Percentiles rank a stretch among this genome's conserved stretches.
Evolutionary conservation across 108 stramenopile genomes (phyloP).

Genomic region (Cyclotella atomus): DNA sequence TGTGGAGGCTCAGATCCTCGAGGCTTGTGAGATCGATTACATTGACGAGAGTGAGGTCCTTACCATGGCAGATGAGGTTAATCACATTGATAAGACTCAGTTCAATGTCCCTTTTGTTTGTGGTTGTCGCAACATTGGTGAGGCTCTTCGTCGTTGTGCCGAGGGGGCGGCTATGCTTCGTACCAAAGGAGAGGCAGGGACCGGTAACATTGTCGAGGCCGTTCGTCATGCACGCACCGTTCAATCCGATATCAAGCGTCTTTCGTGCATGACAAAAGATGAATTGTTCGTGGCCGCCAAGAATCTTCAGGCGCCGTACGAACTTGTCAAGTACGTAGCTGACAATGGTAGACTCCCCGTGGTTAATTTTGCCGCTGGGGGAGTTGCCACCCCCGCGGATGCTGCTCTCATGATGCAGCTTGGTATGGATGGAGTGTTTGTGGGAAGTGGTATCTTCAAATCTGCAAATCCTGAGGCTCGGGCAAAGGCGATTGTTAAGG

Average conservation of each 20-base stretch:
- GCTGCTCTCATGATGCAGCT: conserved; percentile 99
- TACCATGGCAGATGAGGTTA: conserved; percentile 99
- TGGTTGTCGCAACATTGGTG: conserved; percentile 98
- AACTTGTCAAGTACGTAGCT: conserved; percentile 91
- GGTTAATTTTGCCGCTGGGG: conserved; percentile 99
- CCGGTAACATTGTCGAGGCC: conserved; percentile 99
- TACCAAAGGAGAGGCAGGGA: conserved; percentile 99
- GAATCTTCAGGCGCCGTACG: conserved; percentile 93
- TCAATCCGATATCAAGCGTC: conserved; percentile 82
- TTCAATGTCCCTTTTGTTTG: conserved; percentile 99
- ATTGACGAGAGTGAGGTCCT: conserved; percentile 99
- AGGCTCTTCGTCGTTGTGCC: conserved; percentile 95
- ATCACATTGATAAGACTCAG: conserved; percentile 98
- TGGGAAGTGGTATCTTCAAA: conserved; percentile 99
- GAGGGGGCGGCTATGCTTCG: conserved; percentile 99
- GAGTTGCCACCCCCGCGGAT: conserved; percentile 99
- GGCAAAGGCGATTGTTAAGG: conserved; percentile 96
- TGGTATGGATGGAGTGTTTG: conserved; percentile 99
- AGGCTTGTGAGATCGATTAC: conserved; percentile 98
- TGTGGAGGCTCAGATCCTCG: conserved; percentile 98
- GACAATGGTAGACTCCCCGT: conserved; percentile 95
- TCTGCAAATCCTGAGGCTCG: conserved; percentile 92
- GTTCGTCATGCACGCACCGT: conserved; percentile 96
- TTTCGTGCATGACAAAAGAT: conserved; percentile 91
- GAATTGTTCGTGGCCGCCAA: conserved; percentile 98